A percentile compares a stretch with the other conserved stretches of the same genome.
phyloP scores from a whole-genome alignment of 345 rosid genomes.

The Eutrema heterophyllum region DNA sequence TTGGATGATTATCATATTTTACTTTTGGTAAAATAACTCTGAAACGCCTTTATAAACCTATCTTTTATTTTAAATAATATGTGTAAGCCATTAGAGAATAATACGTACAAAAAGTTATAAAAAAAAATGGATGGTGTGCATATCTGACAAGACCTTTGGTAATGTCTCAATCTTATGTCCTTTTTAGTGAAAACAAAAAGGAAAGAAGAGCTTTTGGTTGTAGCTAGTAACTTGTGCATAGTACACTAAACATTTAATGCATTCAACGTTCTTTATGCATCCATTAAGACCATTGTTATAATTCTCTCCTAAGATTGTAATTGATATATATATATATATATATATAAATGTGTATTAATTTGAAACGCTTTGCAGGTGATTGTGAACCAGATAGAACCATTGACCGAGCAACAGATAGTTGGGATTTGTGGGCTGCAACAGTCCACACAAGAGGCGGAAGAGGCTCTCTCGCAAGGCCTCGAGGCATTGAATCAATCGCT shows the following conservation, averaged over 20 bases:
- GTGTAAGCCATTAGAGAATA: not conserved
- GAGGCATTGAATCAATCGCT: conserved; percentile 84
- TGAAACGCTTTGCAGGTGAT: conserved; percentile 42
- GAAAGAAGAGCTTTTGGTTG: conserved; percentile 18
- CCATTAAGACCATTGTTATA: not conserved
- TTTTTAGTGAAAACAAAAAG: conserved; percentile 30
- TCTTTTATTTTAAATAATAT: not conserved
- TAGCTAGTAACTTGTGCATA: conserved; percentile 29
- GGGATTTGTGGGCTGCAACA: conserved; percentile 88
- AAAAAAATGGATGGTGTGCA: conserved; percentile 5
- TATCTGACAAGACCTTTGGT: conserved; percentile 19
- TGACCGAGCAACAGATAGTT: conserved; percentile 83
- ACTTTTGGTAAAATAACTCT: not conserved
- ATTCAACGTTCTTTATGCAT: conserved; percentile 23
- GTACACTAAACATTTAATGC: conserved; percentile 26
- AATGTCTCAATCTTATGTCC: conserved; percentile 31
- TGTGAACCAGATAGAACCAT: conserved; percentile 69
- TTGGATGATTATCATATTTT: not conserved
- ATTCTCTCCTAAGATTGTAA: not conserved
- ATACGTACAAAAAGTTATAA: not conserved
- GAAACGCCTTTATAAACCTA: not conserved
- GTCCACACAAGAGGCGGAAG: conserved; percentile 88
- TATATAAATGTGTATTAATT: not conserved
- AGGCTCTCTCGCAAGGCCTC: conserved; percentile 83
- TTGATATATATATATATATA: too few species aligned